Evolutionary conservation across 352 stramenopile genomes (phyloP).

Genomic region (Globisporangium solare): DNA sequence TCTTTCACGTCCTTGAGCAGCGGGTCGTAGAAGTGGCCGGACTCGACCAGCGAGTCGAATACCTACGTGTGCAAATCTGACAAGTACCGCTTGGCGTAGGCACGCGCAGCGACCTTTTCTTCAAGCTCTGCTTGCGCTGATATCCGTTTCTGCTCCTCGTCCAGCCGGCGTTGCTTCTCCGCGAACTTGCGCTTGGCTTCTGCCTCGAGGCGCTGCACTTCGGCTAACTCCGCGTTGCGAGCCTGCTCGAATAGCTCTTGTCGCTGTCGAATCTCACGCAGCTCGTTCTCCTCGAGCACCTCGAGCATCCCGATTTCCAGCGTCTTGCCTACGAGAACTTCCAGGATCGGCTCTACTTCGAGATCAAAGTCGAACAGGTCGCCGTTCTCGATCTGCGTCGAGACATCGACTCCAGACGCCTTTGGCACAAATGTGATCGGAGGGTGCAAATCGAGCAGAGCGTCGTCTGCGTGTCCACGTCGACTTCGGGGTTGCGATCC

Average conservation of each 20-base stretch:
- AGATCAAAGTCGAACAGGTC: conserved; percentile 96
- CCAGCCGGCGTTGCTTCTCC: conserved; percentile 87
- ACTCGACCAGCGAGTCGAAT: conserved; percentile 84
- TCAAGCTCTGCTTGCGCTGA: conserved; percentile 79
- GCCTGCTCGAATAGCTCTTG: conserved; percentile 91
- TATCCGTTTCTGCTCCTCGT: conserved; percentile 74
- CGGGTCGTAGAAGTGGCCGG: conserved; percentile 89
- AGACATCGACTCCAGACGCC: conserved; percentile 84
- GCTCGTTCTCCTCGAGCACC: conserved; percentile 92
- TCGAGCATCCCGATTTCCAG: conserved; percentile 93
- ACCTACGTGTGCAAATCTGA: conserved; percentile 79
- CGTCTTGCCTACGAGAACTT: conserved; percentile 94
- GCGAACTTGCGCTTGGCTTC: conserved; percentile 89
- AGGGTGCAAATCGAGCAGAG: conserved; percentile 81
- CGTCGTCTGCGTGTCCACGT: conserved; percentile 92
- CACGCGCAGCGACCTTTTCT: conserved; percentile 89
- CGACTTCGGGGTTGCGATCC: conserved; percentile 84
- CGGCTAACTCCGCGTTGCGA: conserved; percentile 90
- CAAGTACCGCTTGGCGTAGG: conserved; percentile 89
- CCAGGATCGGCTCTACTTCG: conserved; percentile 92
- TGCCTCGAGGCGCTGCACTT: conserved; percentile 92
- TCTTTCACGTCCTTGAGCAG: conserved; percentile 77
- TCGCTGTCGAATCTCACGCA: conserved; percentile 84
- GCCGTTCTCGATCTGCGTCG: conserved; percentile 90
- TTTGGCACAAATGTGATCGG: conserved; percentile 83